Percentiles rank a stretch among this genome's conserved stretches.
These are phyloP conservation scores for Neurospora terricola DNA, from an alignment of 495 filamentous ascomycete genomes.

Conservation along the genomic window DNA sequence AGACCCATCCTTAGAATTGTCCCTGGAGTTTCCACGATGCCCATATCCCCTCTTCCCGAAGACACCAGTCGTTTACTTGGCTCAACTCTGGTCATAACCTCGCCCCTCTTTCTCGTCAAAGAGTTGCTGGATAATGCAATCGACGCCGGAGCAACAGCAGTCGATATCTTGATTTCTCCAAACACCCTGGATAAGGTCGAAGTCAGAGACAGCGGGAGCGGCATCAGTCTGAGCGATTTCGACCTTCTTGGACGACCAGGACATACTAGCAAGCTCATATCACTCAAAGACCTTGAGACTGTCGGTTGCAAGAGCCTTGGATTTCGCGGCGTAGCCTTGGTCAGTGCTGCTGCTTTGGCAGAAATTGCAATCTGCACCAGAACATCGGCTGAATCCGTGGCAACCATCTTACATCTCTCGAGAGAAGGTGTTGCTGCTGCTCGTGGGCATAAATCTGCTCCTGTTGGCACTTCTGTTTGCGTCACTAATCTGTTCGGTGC, in stretches of 20 bases:
- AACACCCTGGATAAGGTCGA: constrained; percentile 79
- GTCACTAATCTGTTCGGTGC: constrained; percentile 56
- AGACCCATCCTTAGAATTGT: background rate
- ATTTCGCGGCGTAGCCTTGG: constrained; percentile 82
- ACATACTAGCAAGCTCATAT: constrained; percentile 79
- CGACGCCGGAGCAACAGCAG: constrained; percentile 65
- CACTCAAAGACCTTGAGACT: constrained; percentile 56
- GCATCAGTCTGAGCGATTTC: constrained; percentile 65
- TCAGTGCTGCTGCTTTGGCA: constrained; percentile 63
- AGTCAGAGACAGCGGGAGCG: constrained; percentile 82
- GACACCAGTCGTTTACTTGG: constrained; percentile 57
- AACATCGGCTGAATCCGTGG: constrained; percentile 59
- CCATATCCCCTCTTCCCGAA: constrained; percentile 48
- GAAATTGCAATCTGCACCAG: constrained; percentile 60
- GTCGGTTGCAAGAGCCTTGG: constrained; percentile 63
- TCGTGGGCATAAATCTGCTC: constrained; percentile 45
- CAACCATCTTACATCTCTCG: constrained; percentile 27
- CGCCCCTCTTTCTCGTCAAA: constrained; percentile 68
- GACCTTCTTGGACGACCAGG: constrained; percentile 55
- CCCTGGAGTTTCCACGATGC: constrained; percentile 8
- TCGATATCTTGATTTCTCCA: constrained; percentile 61
- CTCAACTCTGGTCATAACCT: constrained; percentile 62
- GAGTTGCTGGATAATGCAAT: constrained; percentile 89
- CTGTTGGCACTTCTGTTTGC: constrained; percentile 70
- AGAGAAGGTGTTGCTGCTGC: constrained; percentile 29